These are phyloP conservation scores for Clonostachys rhizophaga DNA, from an alignment of 2,329 filamentous ascomycete species.

Conservation along the genomic window DNA sequence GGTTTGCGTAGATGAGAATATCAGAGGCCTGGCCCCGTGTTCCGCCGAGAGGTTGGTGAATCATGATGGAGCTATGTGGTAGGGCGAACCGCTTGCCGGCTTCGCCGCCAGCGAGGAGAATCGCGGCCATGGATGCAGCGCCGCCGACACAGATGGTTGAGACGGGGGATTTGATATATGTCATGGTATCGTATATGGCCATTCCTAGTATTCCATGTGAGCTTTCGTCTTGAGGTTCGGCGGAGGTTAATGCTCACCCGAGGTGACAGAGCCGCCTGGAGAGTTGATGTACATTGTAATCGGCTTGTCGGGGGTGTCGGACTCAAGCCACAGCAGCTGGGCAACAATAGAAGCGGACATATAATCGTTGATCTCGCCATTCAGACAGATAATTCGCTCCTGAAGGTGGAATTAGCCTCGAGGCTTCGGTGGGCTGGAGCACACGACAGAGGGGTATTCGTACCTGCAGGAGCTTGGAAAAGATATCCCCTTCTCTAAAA, in stretches of 20 bases:
- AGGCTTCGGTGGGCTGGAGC: neutral
- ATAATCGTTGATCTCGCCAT: constrained; percentile 84
- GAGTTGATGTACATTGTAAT: constrained; percentile 99
- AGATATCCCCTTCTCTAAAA: constrained; percentile 63
- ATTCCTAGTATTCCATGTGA: constrained; percentile 35
- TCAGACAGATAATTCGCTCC: constrained; percentile 93
- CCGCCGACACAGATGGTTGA: constrained; percentile 94
- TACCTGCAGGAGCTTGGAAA: constrained; percentile 74
- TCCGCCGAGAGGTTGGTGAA: constrained; percentile 87
- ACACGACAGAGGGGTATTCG: constrained; percentile 3
- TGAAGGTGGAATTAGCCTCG: constrained; percentile 20
- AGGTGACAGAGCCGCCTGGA: constrained; percentile 85
- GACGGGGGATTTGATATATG: constrained; percentile 89
- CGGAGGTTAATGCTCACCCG: constrained; percentile 32
- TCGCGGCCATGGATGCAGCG: constrained; percentile 89
- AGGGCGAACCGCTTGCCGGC: constrained; percentile 82
- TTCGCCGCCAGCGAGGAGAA: constrained; percentile 82
- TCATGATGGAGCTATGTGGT: constrained; percentile 94
- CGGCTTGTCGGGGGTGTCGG: constrained; percentile 88
- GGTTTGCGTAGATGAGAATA: constrained; percentile 94
- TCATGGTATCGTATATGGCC: constrained; percentile 98
- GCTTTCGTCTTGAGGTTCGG: neutral
- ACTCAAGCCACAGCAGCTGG: constrained; percentile 96
- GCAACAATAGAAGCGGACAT: constrained; percentile 93
- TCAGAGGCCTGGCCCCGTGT: constrained; percentile 66